A percentile compares a stretch with the other conserved stretches of the same genome.
phyloP scores from a whole-genome alignment of 2,329 filamentous ascomycete species.

The Celoporthe dispersa region DNA sequence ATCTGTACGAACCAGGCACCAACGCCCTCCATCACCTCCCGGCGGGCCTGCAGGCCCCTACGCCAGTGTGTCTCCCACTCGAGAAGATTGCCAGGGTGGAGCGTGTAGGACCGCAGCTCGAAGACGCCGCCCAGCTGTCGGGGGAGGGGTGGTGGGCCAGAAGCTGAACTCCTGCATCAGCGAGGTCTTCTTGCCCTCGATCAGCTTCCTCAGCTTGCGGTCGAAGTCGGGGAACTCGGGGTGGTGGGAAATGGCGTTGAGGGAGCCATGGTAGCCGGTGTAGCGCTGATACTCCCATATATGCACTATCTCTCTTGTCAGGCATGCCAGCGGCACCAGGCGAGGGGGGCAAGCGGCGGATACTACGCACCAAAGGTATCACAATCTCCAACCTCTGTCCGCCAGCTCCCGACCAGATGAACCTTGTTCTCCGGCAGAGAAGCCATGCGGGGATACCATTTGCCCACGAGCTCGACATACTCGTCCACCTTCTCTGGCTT shows the following conservation, averaged over 20 bases:
- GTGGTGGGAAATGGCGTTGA: slow-evolving; percentile 81
- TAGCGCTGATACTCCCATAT: slow-evolving; percentile 99
- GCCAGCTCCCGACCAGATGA: slow-evolving; percentile 95
- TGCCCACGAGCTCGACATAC: slow-evolving; percentile 85
- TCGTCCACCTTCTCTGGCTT: slow-evolving; percentile 95
- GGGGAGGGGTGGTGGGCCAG: slow-evolving; percentile 93
- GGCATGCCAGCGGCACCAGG: not conserved
- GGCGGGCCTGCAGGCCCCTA: slow-evolving; percentile 83
- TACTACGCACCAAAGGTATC: slow-evolving; percentile 83
- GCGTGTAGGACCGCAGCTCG: slow-evolving; percentile 93
- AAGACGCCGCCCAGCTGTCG: slow-evolving; percentile 91
- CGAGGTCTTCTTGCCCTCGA: slow-evolving; percentile 82
- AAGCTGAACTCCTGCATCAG: slow-evolving; percentile 99
- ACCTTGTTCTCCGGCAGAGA: slow-evolving; percentile 86
- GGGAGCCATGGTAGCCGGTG: slow-evolving; percentile 89
- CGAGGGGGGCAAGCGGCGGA: not conserved
- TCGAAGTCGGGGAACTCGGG: slow-evolving; percentile 86
- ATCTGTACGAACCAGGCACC: slow-evolving; percentile 99
- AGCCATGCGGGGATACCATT: slow-evolving; percentile 92
- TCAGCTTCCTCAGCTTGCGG: slow-evolving; percentile 80
- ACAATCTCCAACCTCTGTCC: slow-evolving; percentile 95
- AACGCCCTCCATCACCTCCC: slow-evolving; percentile 98
- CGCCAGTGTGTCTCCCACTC: slow-evolving; percentile 99
- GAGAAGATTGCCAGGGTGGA: slow-evolving; percentile 92
- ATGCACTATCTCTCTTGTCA: slow-evolving; percentile 67